These are phyloP conservation scores for Helicocarpus griseus DNA, from an alignment of 2,329 filamentous ascomycete species.

Conservation along the genomic window DNA sequence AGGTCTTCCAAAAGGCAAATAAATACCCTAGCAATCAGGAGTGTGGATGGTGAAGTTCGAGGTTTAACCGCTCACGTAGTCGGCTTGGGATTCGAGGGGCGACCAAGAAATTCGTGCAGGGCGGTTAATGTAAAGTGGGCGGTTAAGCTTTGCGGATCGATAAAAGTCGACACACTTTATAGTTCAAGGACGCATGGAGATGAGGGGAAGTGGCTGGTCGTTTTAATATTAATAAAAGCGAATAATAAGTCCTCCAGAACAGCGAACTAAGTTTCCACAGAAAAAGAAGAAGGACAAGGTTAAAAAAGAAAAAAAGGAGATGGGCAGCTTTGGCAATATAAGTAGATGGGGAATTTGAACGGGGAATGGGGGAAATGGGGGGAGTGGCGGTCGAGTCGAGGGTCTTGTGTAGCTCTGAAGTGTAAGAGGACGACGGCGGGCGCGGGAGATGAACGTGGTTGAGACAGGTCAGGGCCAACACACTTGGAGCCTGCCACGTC, in stretches of 20 bases:
- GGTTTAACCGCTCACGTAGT: not conserved
- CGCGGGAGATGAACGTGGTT: not conserved
- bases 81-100: not conserved
- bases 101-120: not conserved
- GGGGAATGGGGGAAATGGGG: not conserved
- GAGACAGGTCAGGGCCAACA: slow-evolving; percentile 9
- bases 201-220: not conserved
- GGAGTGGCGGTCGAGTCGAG: not conserved
- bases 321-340: not conserved
- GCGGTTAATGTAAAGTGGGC: not conserved
- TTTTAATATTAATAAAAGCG: not conserved
- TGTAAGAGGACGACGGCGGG: not conserved
- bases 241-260: no score
- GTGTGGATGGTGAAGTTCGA: not conserved
- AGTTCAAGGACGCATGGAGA: not conserved
- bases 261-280: not conserved
- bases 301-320: not conserved
- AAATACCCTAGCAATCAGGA: not conserved
- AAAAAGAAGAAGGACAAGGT: not conserved
- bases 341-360: not conserved
- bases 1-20: not conserved
- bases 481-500: slow-evolving; percentile 7
- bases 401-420: not conserved
- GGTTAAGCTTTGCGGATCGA: not conserved
- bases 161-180: not conserved